A percentile compares a stretch with the other conserved stretches of the same genome.
Evolutionary conservation across 345 rosid species (phyloP).

Genomic region (Microthlaspi erraticum): DNA sequence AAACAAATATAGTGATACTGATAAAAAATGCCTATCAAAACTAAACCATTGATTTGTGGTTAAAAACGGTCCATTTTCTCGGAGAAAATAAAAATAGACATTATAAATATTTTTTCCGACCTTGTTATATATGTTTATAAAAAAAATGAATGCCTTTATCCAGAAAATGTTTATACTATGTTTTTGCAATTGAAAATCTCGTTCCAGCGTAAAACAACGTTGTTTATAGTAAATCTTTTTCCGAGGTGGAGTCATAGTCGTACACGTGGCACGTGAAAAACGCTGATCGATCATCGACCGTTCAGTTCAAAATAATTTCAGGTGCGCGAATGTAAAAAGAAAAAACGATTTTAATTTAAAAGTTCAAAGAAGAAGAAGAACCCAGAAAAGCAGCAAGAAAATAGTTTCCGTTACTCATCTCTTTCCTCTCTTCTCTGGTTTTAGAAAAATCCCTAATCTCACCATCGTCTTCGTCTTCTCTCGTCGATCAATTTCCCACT

Average conservation of each 20-base stretch:
- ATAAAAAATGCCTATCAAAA: too few relatives aligned
- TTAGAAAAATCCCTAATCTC: conserved; percentile 4
- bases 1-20: too few relatives aligned
- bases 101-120: too few relatives aligned
- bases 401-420: conserved; percentile 42
- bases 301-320: conserved; percentile 34
- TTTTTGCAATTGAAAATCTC: too few relatives aligned
- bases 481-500: conserved; percentile 1
- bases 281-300: conserved; percentile 30
- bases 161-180: too few relatives aligned
- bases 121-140: too few relatives aligned
- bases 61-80: too few relatives aligned
- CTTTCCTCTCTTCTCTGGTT: conserved; percentile 7
- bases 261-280: conserved; percentile 35
- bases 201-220: too few relatives aligned
- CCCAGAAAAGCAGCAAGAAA: conserved; percentile 31
- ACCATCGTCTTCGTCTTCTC: background rate
- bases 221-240: background rate
- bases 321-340: conserved; percentile 18
- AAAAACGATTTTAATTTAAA: background rate
- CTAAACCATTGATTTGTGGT: too few relatives aligned
- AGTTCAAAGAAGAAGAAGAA: conserved; percentile 11
- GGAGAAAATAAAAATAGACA: too few relatives aligned
- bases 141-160: too few relatives aligned
- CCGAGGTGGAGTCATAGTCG: background rate